These are phyloP conservation scores for Straminergon stramineum DNA, from an alignment of 225 moss, liverwort and hornwort species.

Conservation along the genomic window DNA sequence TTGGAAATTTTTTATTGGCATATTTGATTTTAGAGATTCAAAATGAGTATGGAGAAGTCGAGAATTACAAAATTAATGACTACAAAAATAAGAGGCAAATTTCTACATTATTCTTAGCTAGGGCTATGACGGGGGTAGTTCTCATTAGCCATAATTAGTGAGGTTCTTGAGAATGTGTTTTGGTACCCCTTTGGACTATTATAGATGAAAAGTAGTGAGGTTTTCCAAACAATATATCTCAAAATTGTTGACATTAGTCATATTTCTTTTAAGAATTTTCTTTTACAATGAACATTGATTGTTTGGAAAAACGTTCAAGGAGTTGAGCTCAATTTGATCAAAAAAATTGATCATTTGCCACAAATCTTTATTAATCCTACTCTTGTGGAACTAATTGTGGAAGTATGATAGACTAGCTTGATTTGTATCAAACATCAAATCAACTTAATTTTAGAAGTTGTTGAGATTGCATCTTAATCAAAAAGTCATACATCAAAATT, in stretches of 20 bases:
- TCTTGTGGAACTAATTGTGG: no score
- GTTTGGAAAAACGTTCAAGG: not conserved
- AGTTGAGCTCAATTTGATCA: not conserved
- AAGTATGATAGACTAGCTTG: not conserved
- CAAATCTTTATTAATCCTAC: accelerated
- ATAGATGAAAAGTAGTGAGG: accelerated
- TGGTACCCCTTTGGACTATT: not conserved
- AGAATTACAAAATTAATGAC: not conserved
- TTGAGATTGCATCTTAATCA: not conserved
- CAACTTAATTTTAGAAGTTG: not conserved
- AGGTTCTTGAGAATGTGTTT: not conserved
- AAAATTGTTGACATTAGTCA: not conserved
- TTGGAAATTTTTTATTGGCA: not conserved
- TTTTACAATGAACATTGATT: accelerated
- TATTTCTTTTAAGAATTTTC: not conserved
- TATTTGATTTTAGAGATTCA: not conserved
- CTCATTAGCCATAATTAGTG: no score
- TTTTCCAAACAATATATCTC: not conserved
- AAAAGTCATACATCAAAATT: no score
- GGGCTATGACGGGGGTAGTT: accelerated
- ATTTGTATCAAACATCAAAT: not conserved
- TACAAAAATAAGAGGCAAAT: not conserved
- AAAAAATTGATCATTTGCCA: no score
- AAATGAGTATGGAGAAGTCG: not conserved
- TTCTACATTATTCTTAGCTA: not conserved